Conservation (phyloP, 2,329 filamentous ascomycete species). For the Botrytis cinerea region DNA sequence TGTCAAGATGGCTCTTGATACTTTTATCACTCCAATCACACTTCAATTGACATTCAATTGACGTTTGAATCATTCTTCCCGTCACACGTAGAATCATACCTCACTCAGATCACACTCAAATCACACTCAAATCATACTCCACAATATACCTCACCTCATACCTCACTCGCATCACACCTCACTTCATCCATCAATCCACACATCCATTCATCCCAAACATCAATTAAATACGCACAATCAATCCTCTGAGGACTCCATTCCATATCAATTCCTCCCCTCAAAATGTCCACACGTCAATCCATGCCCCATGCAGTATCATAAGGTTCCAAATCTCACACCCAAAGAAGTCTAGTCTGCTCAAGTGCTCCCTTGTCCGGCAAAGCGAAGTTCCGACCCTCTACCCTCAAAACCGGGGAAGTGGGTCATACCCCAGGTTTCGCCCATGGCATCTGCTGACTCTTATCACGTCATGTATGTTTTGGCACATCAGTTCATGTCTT, state of each 20-base stretch:
- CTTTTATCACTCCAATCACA: neutral
- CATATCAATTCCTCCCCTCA: neutral
- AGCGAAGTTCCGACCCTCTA: neutral
- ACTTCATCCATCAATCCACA: neutral
- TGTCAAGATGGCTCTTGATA: neutral
- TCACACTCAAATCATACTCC: too few species aligned
- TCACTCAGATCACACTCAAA: too few species aligned
- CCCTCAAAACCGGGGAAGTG: conserved; percentile 21
- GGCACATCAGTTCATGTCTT: neutral
- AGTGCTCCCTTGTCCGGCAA: conserved; percentile 2
- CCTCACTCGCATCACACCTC: neutral
- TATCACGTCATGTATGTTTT: neutral
- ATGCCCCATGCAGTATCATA: conserved; percentile 1
- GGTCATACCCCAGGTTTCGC: conserved; percentile 16
- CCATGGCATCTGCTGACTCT: conserved; percentile 12
- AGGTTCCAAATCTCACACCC: neutral
- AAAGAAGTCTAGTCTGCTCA: neutral
- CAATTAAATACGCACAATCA: neutral
- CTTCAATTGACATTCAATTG: too few species aligned
- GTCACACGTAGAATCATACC: neutral
- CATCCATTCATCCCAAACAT: neutral
- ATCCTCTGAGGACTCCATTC: neutral
- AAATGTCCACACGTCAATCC: neutral
- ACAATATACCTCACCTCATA: neutral
- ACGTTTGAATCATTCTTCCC: neutral